These are phyloP conservation scores for Candida sithepensis DNA, from an alignment of 805 yeast genomes.

Conservation along the genomic window DNA sequence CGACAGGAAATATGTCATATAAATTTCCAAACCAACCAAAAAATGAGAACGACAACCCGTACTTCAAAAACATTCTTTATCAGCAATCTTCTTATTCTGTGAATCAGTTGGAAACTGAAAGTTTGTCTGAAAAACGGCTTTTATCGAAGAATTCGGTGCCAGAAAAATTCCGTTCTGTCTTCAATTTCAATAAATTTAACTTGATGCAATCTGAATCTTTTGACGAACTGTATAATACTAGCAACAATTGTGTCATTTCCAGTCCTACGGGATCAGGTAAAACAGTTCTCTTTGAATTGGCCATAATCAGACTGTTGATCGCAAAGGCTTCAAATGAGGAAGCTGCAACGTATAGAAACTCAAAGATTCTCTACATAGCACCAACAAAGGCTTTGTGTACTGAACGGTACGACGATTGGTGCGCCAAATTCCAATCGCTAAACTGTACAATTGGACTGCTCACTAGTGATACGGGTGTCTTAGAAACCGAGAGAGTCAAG, in stretches of 20 bases:
- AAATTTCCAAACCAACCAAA: not conserved
- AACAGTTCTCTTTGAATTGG: slow-evolving; percentile 51
- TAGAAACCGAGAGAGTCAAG: slow-evolving; percentile 43
- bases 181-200: slow-evolving; percentile 38
- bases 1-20: not conserved
- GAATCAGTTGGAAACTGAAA: not conserved
- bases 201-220: slow-evolving; percentile 50
- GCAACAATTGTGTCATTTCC: slow-evolving; percentile 43
- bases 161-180: slow-evolving; percentile 33
- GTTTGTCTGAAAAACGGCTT: not conserved
- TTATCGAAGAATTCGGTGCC: slow-evolving; percentile 28
- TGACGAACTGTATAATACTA: slow-evolving; percentile 30
- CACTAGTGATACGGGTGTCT: slow-evolving; percentile 50
- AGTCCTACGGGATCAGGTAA: slow-evolving; percentile 63
- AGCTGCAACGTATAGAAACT: slow-evolving; percentile 14
- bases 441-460: slow-evolving; percentile 45
- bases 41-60: not conserved
- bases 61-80: not conserved
- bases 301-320: slow-evolving; percentile 37
- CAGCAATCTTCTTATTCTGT: not conserved
- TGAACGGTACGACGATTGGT: slow-evolving; percentile 48
- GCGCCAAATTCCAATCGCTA: slow-evolving; percentile 32
- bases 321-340: slow-evolving; percentile 18
- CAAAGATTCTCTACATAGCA: slow-evolving; percentile 48
- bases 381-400: slow-evolving; percentile 58